Evolutionary conservation across 139 green algal species (phyloP), one percentile per base, ranked within the genome.

Genomic region (Chlorella vulgaris): DNA sequence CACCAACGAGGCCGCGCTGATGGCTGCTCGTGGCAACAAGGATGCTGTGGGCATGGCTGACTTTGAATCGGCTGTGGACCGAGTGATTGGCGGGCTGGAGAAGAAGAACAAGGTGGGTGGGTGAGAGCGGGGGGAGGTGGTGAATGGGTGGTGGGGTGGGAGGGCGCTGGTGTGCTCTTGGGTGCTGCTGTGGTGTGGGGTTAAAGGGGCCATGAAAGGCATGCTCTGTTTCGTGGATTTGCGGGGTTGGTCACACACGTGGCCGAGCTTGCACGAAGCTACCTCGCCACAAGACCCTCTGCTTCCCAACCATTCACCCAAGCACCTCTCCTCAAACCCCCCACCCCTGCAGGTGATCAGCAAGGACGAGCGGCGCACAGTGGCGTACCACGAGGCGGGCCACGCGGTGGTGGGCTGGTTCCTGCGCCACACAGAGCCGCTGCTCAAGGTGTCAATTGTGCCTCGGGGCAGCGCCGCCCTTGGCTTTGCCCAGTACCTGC

Each of bases 401-500:
- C 91, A 98, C 78, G 95, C 95, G 6, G 95, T 99, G 38, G 94
- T 96, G 36, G 96, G 93, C 66, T 99, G 97, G 97, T 99, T 99
- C 86, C 85, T 99, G 79, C 87, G 98, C 86, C 89, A 98, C 79
- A 93, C 96, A 4, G 97, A 99, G 89, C 97, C 97, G 29, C 91
- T 99, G 85, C 91, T 99, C 42, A 99, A 99, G 92, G 87, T 98
- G 68, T 98, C 95, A 50, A 99, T 99, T 69, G 97, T 99, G 66
- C 97, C 97, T 8, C 90, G 97, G 19, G 97, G 97, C 61, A 93
- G 90, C 2, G 96, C 95, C 3, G 96, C 95, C 28, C 89, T 99
- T 35, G 97, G 97, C 66, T 99, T 99, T 87, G 97, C 97, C 31
- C 97, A 99, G 92, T 99, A 99, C 93, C 93, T 99, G 69, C 97